Conservation (phyloP, 179 eudicot species). For the Silene vulgaris region DNA sequence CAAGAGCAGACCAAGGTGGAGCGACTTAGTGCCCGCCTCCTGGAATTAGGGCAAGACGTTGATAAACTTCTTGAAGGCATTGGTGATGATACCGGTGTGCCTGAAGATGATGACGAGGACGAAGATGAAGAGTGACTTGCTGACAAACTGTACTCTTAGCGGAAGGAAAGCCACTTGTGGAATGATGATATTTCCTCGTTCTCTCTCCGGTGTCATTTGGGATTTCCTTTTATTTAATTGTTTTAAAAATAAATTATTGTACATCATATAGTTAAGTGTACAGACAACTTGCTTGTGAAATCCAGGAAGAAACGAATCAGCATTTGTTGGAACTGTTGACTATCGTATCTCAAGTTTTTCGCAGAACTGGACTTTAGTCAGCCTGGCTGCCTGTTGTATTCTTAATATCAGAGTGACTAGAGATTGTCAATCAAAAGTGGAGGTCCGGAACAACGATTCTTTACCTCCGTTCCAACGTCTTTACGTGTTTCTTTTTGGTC, state of each 20-base stretch:
- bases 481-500: too few species aligned
- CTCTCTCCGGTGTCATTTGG: background rate
- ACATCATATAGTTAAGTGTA: slow-evolving; percentile 27
- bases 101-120: slow-evolving; percentile 55
- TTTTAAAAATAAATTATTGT: slow-evolving; percentile 17
- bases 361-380: background rate
- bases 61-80: slow-evolving; percentile 79
- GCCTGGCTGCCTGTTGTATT: background rate
- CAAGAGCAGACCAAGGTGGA: slow-evolving; percentile 98
- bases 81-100: slow-evolving; percentile 69
- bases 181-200: background rate
- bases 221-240: background rate
- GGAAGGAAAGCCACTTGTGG: background rate
- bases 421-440: too few species aligned
- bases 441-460: too few species aligned
- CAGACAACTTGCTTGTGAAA: slow-evolving; percentile 20
- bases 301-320: background rate
- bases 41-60: slow-evolving; percentile 80
- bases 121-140: slow-evolving; percentile 35
- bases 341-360: background rate
- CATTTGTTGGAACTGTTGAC: background rate
- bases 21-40: slow-evolving; percentile 58
- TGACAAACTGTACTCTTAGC: background rate
- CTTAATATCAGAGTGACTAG: background rate
- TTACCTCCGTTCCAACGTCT: too few species aligned